Evolutionary conservation across 2,329 filamentous ascomycete genomes (phyloP).

Genomic region (Sporothrix dimorphospora): DNA sequence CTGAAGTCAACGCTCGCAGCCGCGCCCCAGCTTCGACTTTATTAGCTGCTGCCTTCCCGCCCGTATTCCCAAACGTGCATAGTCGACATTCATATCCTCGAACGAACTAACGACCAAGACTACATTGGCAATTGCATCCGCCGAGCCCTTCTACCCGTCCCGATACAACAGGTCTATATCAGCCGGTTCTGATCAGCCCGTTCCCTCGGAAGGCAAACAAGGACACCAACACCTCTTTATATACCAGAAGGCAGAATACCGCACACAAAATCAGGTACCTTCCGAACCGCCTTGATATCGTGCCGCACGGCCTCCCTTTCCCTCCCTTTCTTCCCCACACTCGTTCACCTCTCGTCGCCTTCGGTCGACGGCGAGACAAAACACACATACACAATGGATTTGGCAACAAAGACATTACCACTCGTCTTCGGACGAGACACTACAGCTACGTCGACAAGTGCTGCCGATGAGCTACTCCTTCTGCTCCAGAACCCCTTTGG

Average conservation of each 20-base stretch:
- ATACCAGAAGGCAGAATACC: neutral
- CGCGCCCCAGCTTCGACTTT: constrained; percentile 9
- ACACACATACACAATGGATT: constrained; percentile 31
- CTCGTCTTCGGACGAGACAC: constrained; percentile 28
- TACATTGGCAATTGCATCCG: constrained; percentile 20
- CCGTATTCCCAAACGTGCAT: constrained; percentile 4
- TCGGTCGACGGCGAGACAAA: neutral
- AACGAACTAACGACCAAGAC: neutral
- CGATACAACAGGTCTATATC: constrained; percentile 19
- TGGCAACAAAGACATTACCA: constrained; percentile 27
- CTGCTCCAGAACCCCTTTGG: constrained; percentile 55
- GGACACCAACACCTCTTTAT: neutral
- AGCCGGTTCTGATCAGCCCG: constrained; percentile 27
- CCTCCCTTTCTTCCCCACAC: neutral
- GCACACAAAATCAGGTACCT: neutral
- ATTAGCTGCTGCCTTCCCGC: constrained; percentile 3
- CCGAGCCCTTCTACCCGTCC: constrained; percentile 8
- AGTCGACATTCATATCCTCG: neutral
- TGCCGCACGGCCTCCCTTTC: constrained; percentile 21
- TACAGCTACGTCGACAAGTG: neutral
- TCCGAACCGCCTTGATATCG: constrained; percentile 18
- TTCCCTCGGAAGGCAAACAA: constrained; percentile 20
- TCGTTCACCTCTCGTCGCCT: constrained; percentile 19
- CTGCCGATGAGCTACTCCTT: constrained; percentile 48
- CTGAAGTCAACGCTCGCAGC: constrained; percentile 6